These are phyloP conservation scores for Scutellaria baicalensis DNA, from an alignment of 257 asterid species.

Conservation along the genomic window DNA sequence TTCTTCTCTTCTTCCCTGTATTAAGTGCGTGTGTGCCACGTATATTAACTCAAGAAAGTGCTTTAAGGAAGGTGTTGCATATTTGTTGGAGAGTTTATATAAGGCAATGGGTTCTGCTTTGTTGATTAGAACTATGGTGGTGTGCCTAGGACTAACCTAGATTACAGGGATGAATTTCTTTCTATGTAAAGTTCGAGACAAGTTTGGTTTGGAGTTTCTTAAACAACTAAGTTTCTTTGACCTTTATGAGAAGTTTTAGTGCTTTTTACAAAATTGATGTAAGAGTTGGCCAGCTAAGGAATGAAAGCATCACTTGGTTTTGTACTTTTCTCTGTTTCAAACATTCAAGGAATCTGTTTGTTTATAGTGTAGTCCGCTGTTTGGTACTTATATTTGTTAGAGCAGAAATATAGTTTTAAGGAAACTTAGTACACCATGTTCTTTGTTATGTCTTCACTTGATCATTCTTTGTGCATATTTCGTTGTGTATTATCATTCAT, in stretches of 20 bases:
- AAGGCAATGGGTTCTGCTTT: background rate
- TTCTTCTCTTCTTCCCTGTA: background rate
- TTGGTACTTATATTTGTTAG: background rate
- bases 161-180: background rate
- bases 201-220: conserved; percentile 2
- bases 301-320: background rate
- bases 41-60: too few species aligned
- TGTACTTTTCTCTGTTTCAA: background rate
- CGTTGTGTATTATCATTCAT: background rate
- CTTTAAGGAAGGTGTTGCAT: background rate
- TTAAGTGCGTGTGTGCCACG: background rate
- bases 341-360: background rate
- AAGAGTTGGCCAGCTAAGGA: background rate
- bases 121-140: background rate
- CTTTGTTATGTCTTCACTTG: background rate
- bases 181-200: background rate
- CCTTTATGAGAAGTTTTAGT: background rate
- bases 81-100: conserved; percentile 12
- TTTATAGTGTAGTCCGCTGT: background rate
- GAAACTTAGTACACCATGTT: background rate
- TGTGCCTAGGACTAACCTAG: background rate
- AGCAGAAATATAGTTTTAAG: background rate
- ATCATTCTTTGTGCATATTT: background rate
- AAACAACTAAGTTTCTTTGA: background rate
- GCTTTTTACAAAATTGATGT: background rate